phyloP scores from a whole-genome alignment of 2,329 filamentous ascomycete species.

The Stemphylium vesicarium region DNA sequence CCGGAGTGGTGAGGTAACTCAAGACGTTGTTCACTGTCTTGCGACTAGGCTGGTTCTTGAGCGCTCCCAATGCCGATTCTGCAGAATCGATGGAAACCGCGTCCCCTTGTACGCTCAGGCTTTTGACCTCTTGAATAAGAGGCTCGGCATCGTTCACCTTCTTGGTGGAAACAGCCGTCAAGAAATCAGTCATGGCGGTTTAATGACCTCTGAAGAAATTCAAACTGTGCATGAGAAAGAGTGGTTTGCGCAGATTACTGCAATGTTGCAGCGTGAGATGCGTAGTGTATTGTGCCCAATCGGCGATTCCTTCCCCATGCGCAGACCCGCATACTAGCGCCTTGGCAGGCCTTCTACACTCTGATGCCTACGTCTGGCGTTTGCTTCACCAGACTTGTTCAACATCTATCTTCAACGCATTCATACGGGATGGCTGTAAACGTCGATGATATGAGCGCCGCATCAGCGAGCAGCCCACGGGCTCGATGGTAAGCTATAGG shows the following conservation, averaged over 20 bases:
- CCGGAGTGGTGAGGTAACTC: constrained; percentile 55
- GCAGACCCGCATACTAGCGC: constrained; percentile 25
- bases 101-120: constrained; percentile 17
- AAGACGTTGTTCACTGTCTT: constrained; percentile 62
- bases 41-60: constrained; percentile 69
- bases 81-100: constrained; percentile 36
- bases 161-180: constrained; percentile 56
- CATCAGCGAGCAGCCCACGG: constrained; percentile 29
- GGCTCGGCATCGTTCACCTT: constrained; percentile 26
- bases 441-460: constrained; percentile 15
- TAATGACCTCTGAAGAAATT: neutral
- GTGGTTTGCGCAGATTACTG: neutral
- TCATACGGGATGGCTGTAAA: constrained; percentile 35
- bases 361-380: constrained; percentile 33
- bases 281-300: constrained; percentile 11
- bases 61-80: constrained; percentile 62
- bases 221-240: neutral
- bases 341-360: constrained; percentile 27
- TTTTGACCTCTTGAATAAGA: constrained; percentile 23
- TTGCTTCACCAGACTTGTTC: constrained; percentile 19
- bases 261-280: constrained; percentile 2
- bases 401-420: constrained; percentile 9
- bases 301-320: constrained; percentile 30
- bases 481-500: constrained; percentile 53
- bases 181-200: constrained; percentile 55